Conservation (phyloP, 805 yeast species). For the Cyberlindnera euphorbiiphila region DNA sequence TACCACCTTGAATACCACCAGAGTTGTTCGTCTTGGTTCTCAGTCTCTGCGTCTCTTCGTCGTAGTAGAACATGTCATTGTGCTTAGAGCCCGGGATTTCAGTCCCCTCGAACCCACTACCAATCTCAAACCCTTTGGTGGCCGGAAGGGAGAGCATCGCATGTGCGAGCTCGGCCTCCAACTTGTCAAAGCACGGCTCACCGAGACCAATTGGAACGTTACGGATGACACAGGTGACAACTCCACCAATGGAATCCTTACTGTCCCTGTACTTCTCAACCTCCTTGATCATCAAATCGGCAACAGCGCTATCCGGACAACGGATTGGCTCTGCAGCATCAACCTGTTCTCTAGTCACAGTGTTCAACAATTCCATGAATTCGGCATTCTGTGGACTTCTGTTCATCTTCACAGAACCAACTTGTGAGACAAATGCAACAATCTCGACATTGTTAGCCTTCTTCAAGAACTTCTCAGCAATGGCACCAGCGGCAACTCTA, state of each 20-base stretch:
- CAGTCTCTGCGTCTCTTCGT: slow-evolving; percentile 55
- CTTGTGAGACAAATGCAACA: slow-evolving; percentile 94
- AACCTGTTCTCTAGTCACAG: slow-evolving; percentile 82
- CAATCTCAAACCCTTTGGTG: slow-evolving; percentile 96
- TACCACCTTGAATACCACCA: slow-evolving; percentile 99
- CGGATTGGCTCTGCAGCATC: slow-evolving; percentile 88
- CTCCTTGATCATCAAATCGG: slow-evolving; percentile 77
- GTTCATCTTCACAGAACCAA: slow-evolving; percentile 76
- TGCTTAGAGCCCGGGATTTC: slow-evolving; percentile 88
- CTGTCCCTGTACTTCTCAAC: slow-evolving; percentile 84
- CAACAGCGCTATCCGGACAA: slow-evolving; percentile 77
- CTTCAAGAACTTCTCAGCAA: slow-evolving; percentile 86
- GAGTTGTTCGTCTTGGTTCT: slow-evolving; percentile 89
- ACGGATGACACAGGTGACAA: slow-evolving; percentile 94
- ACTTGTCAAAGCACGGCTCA: slow-evolving; percentile 95
- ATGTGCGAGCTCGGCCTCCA: slow-evolving; percentile 93
- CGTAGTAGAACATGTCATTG: slow-evolving; percentile 79
- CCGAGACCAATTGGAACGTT: slow-evolving; percentile 95
- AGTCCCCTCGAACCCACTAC: slow-evolving; percentile 93
- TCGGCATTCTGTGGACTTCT: slow-evolving; percentile 62
- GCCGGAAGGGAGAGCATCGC: slow-evolving; percentile 98
- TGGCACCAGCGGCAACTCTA: slow-evolving; percentile 97
- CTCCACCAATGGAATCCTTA: slow-evolving; percentile 95
- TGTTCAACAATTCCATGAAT: slow-evolving; percentile 64
- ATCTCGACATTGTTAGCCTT: slow-evolving; percentile 83